Evolutionary conservation across 768 basidiomycete species (phyloP).

Genomic region (Amanita pallidorosea): DNA sequence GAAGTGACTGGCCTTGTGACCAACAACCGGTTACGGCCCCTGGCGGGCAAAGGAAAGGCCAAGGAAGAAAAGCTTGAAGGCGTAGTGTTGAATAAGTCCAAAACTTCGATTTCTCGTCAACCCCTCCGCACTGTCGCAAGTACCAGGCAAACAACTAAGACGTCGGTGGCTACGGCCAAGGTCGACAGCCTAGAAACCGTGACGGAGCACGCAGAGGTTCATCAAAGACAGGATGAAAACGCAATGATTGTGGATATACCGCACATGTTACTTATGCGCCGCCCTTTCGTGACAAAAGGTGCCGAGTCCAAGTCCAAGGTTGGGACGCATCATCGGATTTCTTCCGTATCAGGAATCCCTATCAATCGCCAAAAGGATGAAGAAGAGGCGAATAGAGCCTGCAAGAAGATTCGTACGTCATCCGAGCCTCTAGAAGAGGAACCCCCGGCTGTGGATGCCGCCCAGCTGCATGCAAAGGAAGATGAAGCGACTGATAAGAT

Average conservation of each 20-base stretch:
- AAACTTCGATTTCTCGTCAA: constrained; percentile 32
- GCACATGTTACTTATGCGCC: constrained; percentile 26
- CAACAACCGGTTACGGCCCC: constrained; percentile 35
- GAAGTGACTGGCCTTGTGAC: constrained; percentile 45
- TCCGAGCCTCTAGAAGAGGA: constrained; percentile 54
- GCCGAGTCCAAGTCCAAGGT: constrained; percentile 17
- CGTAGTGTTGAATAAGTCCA: constrained; percentile 45
- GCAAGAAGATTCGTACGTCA: constrained; percentile 65
- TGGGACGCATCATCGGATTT: constrained; percentile 14
- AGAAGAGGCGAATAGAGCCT: constrained; percentile 47
- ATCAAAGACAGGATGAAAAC: constrained; percentile 31
- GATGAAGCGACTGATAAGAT: constrained; percentile 32
- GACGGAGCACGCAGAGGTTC: constrained; percentile 19
- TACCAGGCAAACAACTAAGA: constrained; percentile 26
- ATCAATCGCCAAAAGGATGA: constrained; percentile 30
- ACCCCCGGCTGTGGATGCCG: constrained; percentile 1
- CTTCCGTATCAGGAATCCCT: constrained; percentile 12
- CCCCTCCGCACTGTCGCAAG: constrained; percentile 44
- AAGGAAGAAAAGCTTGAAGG: constrained; percentile 49
- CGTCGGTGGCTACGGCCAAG: constrained; percentile 14
- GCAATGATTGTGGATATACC: constrained; percentile 43
- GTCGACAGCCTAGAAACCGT: constrained; percentile 13
- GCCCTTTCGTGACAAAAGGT: constrained; percentile 12
- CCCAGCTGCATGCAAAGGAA: constrained; percentile 27
- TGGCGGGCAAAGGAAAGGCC: constrained; percentile 41